Evolutionary conservation across 768 basidiomycete genomes (phyloP).

Genomic region (Leucosporidium scottii): DNA sequence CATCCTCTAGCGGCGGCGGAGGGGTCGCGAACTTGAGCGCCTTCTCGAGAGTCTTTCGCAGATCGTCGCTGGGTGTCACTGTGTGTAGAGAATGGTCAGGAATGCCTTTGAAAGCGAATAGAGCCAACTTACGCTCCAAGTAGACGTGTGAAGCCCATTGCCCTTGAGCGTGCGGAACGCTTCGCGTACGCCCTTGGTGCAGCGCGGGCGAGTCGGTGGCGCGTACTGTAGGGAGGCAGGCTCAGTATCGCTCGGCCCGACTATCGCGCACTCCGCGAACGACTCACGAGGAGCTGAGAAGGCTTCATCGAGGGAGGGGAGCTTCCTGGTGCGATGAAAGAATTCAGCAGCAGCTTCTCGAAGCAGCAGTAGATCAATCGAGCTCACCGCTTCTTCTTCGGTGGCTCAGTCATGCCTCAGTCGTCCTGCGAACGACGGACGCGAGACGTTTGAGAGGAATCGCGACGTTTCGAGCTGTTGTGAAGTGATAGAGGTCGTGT

Average conservation of each 20-base stretch:
- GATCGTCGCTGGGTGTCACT: too few relatives aligned
- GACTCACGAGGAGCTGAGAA: neutral
- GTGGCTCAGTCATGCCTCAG: neutral
- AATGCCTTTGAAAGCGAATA: neutral
- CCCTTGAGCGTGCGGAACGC: neutral
- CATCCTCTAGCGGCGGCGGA: too few relatives aligned
- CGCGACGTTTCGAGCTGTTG: too few relatives aligned
- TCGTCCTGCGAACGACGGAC: too few relatives aligned
- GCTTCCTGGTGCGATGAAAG: neutral
- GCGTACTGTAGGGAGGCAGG: neutral
- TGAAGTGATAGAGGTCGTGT: too few relatives aligned
- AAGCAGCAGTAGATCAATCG: neutral
- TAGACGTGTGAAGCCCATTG: conserved; percentile 1
- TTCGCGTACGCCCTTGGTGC: neutral
- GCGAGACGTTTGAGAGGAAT: too few relatives aligned
- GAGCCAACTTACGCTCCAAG: neutral
- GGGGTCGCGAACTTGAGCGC: too few relatives aligned
- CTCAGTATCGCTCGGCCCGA: too few relatives aligned
- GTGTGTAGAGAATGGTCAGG: too few relatives aligned
- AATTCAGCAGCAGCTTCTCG: neutral
- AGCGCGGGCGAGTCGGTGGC: neutral
- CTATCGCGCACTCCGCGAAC: neutral
- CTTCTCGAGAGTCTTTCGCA: too few relatives aligned
- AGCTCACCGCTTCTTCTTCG: neutral
- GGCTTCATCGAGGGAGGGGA: neutral